phyloP scores from a whole-genome alignment of 2,329 filamentous ascomycete genomes.

The Penicillium aurantiogriseum region DNA sequence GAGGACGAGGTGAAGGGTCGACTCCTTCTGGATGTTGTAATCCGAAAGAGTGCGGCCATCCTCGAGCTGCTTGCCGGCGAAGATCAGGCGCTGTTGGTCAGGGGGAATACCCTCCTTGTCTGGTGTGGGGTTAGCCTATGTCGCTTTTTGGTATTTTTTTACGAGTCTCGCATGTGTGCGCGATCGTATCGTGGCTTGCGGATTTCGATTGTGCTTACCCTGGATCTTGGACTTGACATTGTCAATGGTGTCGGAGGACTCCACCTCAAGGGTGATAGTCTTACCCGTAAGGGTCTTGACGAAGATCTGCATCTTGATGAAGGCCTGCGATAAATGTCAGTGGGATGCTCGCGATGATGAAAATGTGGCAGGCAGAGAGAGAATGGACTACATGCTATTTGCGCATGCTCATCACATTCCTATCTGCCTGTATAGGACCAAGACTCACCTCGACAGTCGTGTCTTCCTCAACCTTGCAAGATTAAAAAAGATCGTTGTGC shows the following conservation, averaged over 20 bases:
- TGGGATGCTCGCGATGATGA: slow-evolving; percentile 9
- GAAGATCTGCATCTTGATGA: slow-evolving; percentile 55
- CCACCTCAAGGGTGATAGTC: slow-evolving; percentile 99
- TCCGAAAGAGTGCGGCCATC: slow-evolving; percentile 98
- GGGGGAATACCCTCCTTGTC: slow-evolving; percentile 99
- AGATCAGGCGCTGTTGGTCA: slow-evolving; percentile 99
- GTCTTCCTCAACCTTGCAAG: slow-evolving; percentile 60
- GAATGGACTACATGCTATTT: neutral
- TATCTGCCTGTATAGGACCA: neutral
- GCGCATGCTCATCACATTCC: slow-evolving; percentile 9
- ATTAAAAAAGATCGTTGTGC: slow-evolving; percentile 26
- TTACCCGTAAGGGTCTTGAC: slow-evolving; percentile 86
- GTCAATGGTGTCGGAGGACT: slow-evolving; percentile 99
- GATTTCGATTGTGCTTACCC: slow-evolving; percentile 42
- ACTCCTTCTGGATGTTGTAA: slow-evolving; percentile 99
- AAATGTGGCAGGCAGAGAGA: neutral
- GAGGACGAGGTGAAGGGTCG: slow-evolving; percentile 95
- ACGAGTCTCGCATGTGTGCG: neutral
- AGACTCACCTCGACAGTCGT: slow-evolving; percentile 57
- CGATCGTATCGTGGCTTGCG: neutral
- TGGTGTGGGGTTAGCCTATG: slow-evolving; percentile 32
- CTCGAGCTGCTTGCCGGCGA: slow-evolving; percentile 99
- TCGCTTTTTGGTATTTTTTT: neutral
- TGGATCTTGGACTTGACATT: slow-evolving; percentile 99
- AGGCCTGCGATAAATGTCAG: slow-evolving; percentile 36